Evolutionary conservation across 352 stramenopile genomes (phyloP).

Genomic region (Pythium vanterpoolii): DNA sequence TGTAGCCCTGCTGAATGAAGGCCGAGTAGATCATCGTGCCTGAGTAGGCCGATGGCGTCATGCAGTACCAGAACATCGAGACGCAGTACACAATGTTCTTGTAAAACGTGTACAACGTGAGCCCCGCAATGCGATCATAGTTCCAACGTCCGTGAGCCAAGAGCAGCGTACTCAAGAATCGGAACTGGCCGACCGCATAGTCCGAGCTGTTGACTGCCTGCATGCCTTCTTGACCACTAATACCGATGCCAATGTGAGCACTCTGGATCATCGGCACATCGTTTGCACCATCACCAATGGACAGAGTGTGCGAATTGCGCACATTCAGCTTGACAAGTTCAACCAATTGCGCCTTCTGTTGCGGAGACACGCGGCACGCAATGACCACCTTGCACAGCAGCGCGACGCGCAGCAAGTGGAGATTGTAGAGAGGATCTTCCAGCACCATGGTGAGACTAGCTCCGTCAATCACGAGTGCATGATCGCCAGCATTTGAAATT

Average conservation of each 20-base stretch:
- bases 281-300: slow-evolving; percentile 90
- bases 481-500: slow-evolving; percentile 33
- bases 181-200: slow-evolving; percentile 82
- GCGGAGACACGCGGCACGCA: slow-evolving; percentile 96
- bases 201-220: slow-evolving; percentile 92
- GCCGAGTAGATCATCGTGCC: slow-evolving; percentile 85
- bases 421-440: slow-evolving; percentile 64
- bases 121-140: slow-evolving; percentile 79
- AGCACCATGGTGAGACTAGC: slow-evolving; percentile 85
- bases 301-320: slow-evolving; percentile 77
- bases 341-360: slow-evolving; percentile 98
- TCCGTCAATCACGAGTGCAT: slow-evolving; percentile 95
- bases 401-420: slow-evolving; percentile 79
- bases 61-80: slow-evolving; percentile 88
- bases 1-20: slow-evolving; percentile 91
- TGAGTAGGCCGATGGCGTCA: slow-evolving; percentile 89
- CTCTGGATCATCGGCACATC: slow-evolving; percentile 91
- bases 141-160: slow-evolving; percentile 85
- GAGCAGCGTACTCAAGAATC: slow-evolving; percentile 71
- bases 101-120: slow-evolving; percentile 91
- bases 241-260: slow-evolving; percentile 88
- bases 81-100: slow-evolving; percentile 92
- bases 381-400: slow-evolving; percentile 96
- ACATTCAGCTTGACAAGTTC: slow-evolving; percentile 92
- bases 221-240: slow-evolving; percentile 98